These are phyloP conservation scores for Pichia insulana DNA, from an alignment of 805 yeast genomes.

Conservation along the genomic window DNA sequence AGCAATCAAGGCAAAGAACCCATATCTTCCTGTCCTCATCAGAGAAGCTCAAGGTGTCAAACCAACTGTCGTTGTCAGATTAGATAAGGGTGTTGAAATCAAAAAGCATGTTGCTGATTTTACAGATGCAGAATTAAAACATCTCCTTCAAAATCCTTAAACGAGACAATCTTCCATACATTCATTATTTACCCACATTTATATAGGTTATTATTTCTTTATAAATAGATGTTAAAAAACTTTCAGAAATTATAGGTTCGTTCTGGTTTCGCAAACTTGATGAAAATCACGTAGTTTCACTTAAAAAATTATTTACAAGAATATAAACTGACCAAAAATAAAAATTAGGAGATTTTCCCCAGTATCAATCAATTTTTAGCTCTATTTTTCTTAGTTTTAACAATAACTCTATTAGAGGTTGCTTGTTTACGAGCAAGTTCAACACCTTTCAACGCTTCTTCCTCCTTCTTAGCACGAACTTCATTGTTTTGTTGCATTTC, in stretches of 20 bases:
- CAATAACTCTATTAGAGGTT: slow-evolving; percentile 20
- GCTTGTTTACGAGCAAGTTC: slow-evolving; percentile 21
- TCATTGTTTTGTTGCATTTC: slow-evolving; percentile 24
- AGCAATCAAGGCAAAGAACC: slow-evolving; percentile 51
- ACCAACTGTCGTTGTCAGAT: slow-evolving; percentile 70
- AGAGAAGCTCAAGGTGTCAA: slow-evolving; percentile 69
- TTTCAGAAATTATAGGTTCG: no score
- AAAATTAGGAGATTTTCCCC: background rate
- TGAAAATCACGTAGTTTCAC: no score
- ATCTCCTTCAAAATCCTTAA: slow-evolving; percentile 22
- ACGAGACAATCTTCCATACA: background rate
- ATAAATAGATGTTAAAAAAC: background rate
- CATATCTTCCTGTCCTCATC: slow-evolving; percentile 63
- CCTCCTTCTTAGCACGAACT: slow-evolving; percentile 20
- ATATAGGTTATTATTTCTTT: background rate
- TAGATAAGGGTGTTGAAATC: slow-evolving; percentile 46
- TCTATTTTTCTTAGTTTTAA: slow-evolving; percentile 19
- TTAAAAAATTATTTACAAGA: no score
- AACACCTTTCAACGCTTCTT: slow-evolving; percentile 23
- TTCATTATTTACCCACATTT: background rate
- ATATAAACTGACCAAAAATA: no score
- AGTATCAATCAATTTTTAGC: background rate
- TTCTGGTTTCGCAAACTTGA: no score
- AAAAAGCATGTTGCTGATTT: slow-evolving; percentile 41
- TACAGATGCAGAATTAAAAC: slow-evolving; percentile 36